phyloP scores from a whole-genome alignment of 208 protist genomes.

The Trypanosoma lewisi region DNA sequence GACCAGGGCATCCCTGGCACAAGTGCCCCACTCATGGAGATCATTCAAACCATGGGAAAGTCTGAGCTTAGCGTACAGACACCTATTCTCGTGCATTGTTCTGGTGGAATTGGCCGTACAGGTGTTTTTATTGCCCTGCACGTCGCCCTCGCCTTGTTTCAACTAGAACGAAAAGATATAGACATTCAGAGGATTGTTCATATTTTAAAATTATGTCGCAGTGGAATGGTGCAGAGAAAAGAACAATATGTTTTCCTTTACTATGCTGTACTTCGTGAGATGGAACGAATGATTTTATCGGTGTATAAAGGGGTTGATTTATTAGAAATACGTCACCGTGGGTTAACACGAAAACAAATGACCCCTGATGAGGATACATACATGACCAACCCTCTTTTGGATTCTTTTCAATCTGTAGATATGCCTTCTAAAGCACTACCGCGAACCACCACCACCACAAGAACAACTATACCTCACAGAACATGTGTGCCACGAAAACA shows the following conservation, averaged over 20 bases:
- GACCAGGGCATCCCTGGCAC: slow-evolving; percentile 83
- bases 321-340: slow-evolving; percentile 28
- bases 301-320: slow-evolving; percentile 56
- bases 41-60: slow-evolving; percentile 68
- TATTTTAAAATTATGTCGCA: slow-evolving; percentile 70
- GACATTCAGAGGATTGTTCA: slow-evolving; percentile 60
- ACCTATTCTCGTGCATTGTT: slow-evolving; percentile 84
- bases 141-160: slow-evolving; percentile 68
- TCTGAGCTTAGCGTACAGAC: slow-evolving; percentile 40
- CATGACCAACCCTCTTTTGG: background rate
- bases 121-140: slow-evolving; percentile 86
- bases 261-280: slow-evolving; percentile 66
- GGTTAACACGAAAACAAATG: background rate
- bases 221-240: slow-evolving; percentile 80
- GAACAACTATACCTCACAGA: no score
- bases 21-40: slow-evolving; percentile 68
- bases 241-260: slow-evolving; percentile 86
- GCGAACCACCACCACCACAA: background rate
- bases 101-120: slow-evolving; percentile 84
- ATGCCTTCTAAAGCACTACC: background rate
- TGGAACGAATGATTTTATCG: slow-evolving; percentile 77
- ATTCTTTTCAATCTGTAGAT: background rate
- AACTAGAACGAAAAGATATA: slow-evolving; percentile 52
- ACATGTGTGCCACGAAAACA: background rate
- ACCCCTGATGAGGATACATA: background rate